Evolutionary conservation across 352 stramenopile genomes (phyloP).

Genomic region (Phytopythium helicoides): DNA sequence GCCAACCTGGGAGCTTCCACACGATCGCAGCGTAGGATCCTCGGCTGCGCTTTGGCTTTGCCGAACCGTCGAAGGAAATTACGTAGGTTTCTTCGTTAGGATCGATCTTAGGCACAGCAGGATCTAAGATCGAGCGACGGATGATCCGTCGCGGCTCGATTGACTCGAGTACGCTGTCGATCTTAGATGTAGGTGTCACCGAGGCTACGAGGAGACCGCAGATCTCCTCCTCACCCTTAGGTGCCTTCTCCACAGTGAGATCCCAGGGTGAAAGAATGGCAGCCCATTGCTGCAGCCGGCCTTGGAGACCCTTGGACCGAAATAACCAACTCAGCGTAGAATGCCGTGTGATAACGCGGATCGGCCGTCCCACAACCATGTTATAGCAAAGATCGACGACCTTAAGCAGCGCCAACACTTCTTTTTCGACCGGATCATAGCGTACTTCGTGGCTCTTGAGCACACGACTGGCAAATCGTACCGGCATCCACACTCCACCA

Average conservation of each 20-base stretch:
- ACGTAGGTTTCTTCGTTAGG: conserved; percentile 2
- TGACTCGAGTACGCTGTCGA: background rate
- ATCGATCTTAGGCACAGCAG: background rate
- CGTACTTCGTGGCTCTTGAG: conserved; percentile 8
- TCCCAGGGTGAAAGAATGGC: conserved; percentile 6
- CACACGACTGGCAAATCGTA: conserved; percentile 11
- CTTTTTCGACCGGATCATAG: conserved; percentile 6
- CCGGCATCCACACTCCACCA: conserved; percentile 1
- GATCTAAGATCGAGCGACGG: no score
- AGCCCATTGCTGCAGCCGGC: conserved; percentile 3
- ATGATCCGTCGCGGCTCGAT: background rate
- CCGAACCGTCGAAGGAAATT: conserved; percentile 17
- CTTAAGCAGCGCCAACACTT: background rate
- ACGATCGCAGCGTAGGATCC: conserved; percentile 11
- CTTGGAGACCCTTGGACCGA: conserved; percentile 3
- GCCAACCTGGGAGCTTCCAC: conserved; percentile 12
- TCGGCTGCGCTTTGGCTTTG: conserved; percentile 3
- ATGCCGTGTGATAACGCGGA: background rate
- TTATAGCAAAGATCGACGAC: background rate
- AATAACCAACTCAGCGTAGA: conserved; percentile 5
- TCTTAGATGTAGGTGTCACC: background rate
- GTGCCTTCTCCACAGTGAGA: conserved; percentile 1
- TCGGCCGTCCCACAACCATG: background rate
- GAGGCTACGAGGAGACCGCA: conserved; percentile 6
- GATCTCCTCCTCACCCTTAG: conserved; percentile 11